These are phyloP conservation scores for Lactarius sp. DNA, from an alignment of 768 basidiomycete species.

Conservation along the genomic window DNA sequence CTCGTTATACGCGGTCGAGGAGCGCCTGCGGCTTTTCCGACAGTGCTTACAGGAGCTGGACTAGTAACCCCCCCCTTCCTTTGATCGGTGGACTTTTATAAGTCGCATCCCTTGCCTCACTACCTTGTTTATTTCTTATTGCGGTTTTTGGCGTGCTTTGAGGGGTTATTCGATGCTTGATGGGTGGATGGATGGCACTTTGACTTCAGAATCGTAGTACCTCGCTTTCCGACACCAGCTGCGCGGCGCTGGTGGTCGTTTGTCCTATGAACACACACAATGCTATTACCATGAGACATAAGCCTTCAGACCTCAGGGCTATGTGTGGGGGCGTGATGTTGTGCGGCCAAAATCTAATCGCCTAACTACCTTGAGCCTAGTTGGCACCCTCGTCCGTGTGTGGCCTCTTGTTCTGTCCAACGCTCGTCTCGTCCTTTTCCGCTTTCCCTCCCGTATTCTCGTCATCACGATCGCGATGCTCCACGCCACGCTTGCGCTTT, in stretches of 20 bases:
- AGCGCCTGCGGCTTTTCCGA: conserved; percentile 18
- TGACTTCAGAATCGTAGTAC: too few species aligned
- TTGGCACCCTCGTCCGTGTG: background rate
- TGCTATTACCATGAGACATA: too few species aligned
- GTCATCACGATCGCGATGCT: background rate
- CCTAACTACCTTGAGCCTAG: background rate
- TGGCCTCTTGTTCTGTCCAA: background rate
- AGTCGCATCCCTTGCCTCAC: background rate
- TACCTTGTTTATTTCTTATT: background rate
- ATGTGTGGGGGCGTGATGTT: too few species aligned
- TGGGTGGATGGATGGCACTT: too few species aligned
- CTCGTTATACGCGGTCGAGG: background rate
- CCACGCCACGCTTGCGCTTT: background rate
- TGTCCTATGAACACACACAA: too few species aligned
- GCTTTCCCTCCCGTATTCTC: background rate
- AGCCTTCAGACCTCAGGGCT: too few species aligned
- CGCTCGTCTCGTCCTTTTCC: background rate
- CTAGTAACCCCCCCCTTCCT: background rate
- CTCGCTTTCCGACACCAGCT: too few species aligned
- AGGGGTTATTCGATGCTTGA: too few species aligned
- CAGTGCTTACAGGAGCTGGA: conserved; percentile 15
- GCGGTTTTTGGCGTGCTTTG: too few species aligned
- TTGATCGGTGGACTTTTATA: background rate
- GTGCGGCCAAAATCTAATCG: too few species aligned
- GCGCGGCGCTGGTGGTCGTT: too few species aligned